Conservation (phyloP, 2,329 filamentous ascomycete species). For the Zelopaecilomyces penicillatus region DNA sequence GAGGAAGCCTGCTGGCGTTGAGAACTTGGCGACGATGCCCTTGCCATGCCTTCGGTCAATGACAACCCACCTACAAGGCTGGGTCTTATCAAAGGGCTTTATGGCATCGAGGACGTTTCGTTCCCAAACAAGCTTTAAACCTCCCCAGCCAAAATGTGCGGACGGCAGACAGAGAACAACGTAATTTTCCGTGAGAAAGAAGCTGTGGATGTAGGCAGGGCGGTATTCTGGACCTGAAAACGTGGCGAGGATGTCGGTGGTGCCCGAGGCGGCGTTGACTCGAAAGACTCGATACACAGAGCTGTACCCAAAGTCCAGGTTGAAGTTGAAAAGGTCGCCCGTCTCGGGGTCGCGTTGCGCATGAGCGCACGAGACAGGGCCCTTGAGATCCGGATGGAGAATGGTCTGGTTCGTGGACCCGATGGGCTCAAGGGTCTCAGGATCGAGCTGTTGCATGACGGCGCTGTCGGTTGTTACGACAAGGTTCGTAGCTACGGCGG, state of each 20-base stretch:
- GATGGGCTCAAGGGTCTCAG: slow-evolving; percentile 63
- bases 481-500: slow-evolving; percentile 18
- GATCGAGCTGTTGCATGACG: slow-evolving; percentile 57
- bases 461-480: slow-evolving; percentile 33
- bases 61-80: slow-evolving; percentile 61
- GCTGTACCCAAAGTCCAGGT: slow-evolving; percentile 57
- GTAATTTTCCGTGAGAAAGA: slow-evolving; percentile 64
- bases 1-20: slow-evolving; percentile 61
- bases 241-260: slow-evolving; percentile 63
- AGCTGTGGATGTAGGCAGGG: slow-evolving; percentile 73
- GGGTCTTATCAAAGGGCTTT: slow-evolving; percentile 48
- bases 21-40: slow-evolving; percentile 62
- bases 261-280: slow-evolving; percentile 51
- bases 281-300: slow-evolving; percentile 63
- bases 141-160: slow-evolving; percentile 49
- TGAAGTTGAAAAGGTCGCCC: slow-evolving; percentile 75
- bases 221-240: slow-evolving; percentile 41
- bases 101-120: slow-evolving; percentile 63
- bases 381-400: slow-evolving; percentile 61
- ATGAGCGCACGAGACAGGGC: slow-evolving; percentile 62
- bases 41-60: slow-evolving; percentile 55
- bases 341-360: slow-evolving; percentile 61
- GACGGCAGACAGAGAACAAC: slow-evolving; percentile 68
- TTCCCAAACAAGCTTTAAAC: slow-evolving; percentile 53
- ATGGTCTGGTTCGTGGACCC: slow-evolving; percentile 49